These are phyloP conservation scores for Saccharomycopsis sp. DNA, from an alignment of 805 yeast genomes.

Conservation along the genomic window DNA sequence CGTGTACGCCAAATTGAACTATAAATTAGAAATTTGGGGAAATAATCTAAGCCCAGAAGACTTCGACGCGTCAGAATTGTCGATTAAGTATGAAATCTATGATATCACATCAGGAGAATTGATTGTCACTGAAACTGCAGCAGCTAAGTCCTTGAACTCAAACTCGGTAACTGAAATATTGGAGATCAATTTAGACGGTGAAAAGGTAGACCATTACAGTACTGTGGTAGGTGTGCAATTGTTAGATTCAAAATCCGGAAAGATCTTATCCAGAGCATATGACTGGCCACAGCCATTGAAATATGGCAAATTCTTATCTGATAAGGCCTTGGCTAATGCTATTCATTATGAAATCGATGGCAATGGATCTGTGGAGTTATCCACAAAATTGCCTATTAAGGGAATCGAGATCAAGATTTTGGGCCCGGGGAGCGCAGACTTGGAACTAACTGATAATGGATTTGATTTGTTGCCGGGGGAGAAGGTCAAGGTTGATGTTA, in stretches of 20 bases:
- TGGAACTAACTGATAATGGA: conserved; percentile 38
- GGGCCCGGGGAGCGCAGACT: conserved; percentile 19
- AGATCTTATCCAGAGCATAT: conserved; percentile 29
- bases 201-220: conserved; percentile 16
- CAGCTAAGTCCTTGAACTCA: conserved; percentile 9
- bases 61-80: conserved; percentile 19
- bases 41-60: conserved; percentile 29
- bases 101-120: conserved; percentile 22
- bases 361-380: background rate
- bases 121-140: conserved; percentile 2
- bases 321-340: conserved; percentile 28
- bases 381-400: conserved; percentile 33
- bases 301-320: background rate
- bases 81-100: conserved; percentile 28
- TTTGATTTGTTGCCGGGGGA: conserved; percentile 42
- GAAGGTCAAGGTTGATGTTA: conserved; percentile 15
- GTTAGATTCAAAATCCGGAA: conserved; percentile 18
- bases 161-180: conserved; percentile 10
- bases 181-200: conserved; percentile 14
- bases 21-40: conserved; percentile 37
- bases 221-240: conserved; percentile 22
- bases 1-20: conserved; percentile 27
- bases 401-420: conserved; percentile 35
- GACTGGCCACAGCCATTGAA: conserved; percentile 42
- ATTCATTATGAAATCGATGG: conserved; percentile 25